phyloP scores from a whole-genome alignment of 345 rosid genomes.

The Barbarea vulgaris region DNA sequence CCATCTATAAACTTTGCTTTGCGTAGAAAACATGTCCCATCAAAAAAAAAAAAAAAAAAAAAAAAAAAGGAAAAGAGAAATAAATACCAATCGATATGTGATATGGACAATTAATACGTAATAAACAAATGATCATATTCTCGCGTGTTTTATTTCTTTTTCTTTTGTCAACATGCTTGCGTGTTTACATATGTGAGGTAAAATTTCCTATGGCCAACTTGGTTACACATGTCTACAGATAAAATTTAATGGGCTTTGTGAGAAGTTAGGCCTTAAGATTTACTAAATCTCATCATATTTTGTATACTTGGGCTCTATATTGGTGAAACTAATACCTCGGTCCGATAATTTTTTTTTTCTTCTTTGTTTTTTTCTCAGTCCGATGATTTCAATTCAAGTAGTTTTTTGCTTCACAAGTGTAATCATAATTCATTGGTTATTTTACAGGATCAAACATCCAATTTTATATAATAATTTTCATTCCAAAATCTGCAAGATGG shows the following conservation, averaged over 20 bases:
- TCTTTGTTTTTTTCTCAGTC: too few relatives aligned
- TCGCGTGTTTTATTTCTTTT: background rate
- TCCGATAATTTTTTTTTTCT: background rate
- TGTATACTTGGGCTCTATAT: background rate
- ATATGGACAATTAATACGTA: conserved; percentile 11
- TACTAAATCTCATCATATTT: background rate
- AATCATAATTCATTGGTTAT: background rate
- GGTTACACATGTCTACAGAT: background rate
- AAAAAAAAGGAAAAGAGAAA: background rate
- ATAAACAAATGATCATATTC: conserved; percentile 13
- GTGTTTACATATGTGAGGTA: background rate
- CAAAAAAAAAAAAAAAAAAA: background rate
- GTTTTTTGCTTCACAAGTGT: background rate
- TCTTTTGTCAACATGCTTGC: background rate
- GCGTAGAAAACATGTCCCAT: conserved; percentile 23
- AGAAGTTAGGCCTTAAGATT: background rate
- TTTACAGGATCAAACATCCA: background rate
- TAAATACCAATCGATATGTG: conserved; percentile 1
- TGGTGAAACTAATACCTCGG: background rate
- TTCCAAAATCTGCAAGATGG: background rate
- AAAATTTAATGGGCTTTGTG: conserved; percentile 16
- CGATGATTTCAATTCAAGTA: background rate
- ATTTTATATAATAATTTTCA: background rate
- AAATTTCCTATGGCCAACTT: conserved; percentile 9
- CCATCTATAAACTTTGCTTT: conserved; percentile 22